Percentiles rank a stretch among this genome's conserved stretches.
Conservation (phyloP, 306 rosid genomes). For the Pyrus communis region DNA sequence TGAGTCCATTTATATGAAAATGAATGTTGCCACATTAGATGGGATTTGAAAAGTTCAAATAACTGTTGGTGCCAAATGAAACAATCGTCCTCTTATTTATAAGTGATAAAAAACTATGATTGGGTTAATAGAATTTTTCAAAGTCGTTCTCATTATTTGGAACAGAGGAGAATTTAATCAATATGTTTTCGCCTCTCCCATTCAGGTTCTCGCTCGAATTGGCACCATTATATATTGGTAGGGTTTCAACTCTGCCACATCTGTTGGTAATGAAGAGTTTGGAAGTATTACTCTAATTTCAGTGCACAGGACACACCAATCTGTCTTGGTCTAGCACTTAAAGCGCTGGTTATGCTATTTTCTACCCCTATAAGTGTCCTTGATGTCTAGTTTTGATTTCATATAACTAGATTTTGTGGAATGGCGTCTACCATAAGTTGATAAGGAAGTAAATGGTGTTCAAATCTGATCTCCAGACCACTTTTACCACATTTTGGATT, state of each 20-base stretch:
- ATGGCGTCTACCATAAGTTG: neutral
- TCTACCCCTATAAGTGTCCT: neutral
- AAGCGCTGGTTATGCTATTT: neutral
- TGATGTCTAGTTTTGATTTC: neutral
- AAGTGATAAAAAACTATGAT: too few species aligned
- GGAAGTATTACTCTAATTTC: neutral
- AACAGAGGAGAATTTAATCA: neutral
- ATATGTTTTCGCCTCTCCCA: neutral
- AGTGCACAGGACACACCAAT: neutral
- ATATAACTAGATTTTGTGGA: neutral
- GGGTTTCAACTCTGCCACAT: neutral
- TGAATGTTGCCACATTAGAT: neutral
- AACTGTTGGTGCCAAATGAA: too few species aligned
- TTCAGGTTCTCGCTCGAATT: neutral
- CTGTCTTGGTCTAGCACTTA: neutral
- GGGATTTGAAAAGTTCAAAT: too few species aligned
- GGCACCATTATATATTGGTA: neutral
- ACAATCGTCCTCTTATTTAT: too few species aligned
- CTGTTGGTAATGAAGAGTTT: neutral
- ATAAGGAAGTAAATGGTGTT: neutral
- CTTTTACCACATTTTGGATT: neutral
- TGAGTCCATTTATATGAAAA: neutral
- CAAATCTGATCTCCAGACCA: neutral
- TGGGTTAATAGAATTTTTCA: neutral
- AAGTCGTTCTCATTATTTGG: neutral